phyloP scores from a whole-genome alignment of 768 basidiomycete species.

The Terana coerulea region DNA sequence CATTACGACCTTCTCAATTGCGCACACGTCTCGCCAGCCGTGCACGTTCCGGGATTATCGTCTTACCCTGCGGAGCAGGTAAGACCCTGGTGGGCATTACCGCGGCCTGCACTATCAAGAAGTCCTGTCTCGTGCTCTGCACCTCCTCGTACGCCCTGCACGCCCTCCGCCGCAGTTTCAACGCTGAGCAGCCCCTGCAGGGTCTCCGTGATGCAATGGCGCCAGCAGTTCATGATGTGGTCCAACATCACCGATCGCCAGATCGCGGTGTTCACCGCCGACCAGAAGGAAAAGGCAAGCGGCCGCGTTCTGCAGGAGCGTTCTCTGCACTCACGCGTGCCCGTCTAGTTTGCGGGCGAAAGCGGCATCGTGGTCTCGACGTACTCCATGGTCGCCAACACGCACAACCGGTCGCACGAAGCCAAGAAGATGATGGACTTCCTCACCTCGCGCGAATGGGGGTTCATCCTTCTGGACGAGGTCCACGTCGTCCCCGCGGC shows the following conservation, averaged over 20 bases:
- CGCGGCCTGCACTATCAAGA: slow-evolving; percentile 98
- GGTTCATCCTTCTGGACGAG: slow-evolving; percentile 95
- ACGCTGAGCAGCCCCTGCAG: slow-evolving; percentile 31
- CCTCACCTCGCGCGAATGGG: slow-evolving; percentile 97
- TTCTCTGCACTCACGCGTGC: background rate
- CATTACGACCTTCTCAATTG: slow-evolving; percentile 12
- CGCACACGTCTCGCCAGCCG: slow-evolving; percentile 52
- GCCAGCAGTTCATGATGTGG: slow-evolving; percentile 97
- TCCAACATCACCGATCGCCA: slow-evolving; percentile 96
- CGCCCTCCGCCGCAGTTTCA: background rate
- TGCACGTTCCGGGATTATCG: slow-evolving; percentile 96
- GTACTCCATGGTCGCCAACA: slow-evolving; percentile 99
- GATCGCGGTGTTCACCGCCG: slow-evolving; percentile 96
- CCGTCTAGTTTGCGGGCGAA: slow-evolving; percentile 85
- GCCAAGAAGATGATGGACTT: slow-evolving; percentile 99
- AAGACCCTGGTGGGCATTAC: slow-evolving; percentile 99
- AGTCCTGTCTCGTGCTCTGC: slow-evolving; percentile 94
- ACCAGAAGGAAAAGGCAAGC: slow-evolving; percentile 91
- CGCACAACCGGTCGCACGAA: slow-evolving; percentile 96
- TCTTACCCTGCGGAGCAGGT: slow-evolving; percentile 96
- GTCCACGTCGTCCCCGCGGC: slow-evolving; percentile 99
- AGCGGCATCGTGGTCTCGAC: slow-evolving; percentile 98
- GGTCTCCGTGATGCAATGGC: slow-evolving; percentile 98
- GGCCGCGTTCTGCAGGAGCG: background rate
- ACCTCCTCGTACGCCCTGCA: slow-evolving; percentile 82